Evolutionary conservation across 306 rosid genomes (phyloP), one percentile per base, ranked within the genome.

Genomic region (Vigna nakashimae): DNA sequence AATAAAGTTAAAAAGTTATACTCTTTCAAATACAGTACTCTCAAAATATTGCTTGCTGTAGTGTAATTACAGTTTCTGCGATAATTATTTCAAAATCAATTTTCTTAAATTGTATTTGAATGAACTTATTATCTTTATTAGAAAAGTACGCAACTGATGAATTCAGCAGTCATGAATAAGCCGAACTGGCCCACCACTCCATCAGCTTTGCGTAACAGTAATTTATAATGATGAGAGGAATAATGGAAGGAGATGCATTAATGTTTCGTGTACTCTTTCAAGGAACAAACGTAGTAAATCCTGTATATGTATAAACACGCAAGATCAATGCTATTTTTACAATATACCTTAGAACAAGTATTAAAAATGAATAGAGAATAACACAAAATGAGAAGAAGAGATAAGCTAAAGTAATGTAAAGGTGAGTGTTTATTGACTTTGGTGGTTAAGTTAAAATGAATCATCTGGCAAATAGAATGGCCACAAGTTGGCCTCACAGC

Each of bases 131-230:
- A 26, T 26, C 28, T 30, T 30, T 30, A 30, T 30, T 30, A 30
- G 34, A 30, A 30, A 30, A 30, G 34, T 30, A 30, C 34, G 34
- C 34, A 30, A 30, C 34, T 3, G 34, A 3, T 30, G 34, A 30
- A 30, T 30, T 30, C 34, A 30, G 34, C 34, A 3, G 73, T 26
- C 11, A 7, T 65, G 16, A 53, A 45, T 7, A 72, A 42, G 78
- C 36, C 56, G 36, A 30, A 55, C 70, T 28, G 78, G 64, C 68
- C 81, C 63, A 80, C 79, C 64, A 46, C 48, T 80, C 69, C 63
- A 15, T 36, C 71, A 15, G 4, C 68, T 26, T 42, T 77, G 74
- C 74, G 50, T 64, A 48, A 74, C 45, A 48, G 9, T 16, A 50
- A 57, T 32, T 22, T 42, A 26, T 16, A 64, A 32, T 48, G 71